Evolutionary conservation across 768 basidiomycete genomes (phyloP).

Genomic region (Boletus rubropictus): DNA sequence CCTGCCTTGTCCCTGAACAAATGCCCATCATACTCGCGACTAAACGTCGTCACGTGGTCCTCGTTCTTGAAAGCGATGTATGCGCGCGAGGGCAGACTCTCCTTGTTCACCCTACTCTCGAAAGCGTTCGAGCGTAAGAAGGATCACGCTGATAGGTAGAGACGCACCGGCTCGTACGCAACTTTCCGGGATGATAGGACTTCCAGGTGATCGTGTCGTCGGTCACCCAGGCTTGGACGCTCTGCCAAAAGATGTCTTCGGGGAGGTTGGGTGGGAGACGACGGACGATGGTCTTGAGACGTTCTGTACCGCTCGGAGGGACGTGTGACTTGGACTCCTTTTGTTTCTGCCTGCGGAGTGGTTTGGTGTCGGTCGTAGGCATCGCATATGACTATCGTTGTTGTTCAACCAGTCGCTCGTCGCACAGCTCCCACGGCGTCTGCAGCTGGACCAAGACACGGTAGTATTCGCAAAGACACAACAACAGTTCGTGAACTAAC

Average conservation of each 20-base stretch:
- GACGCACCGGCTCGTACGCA: conserved; percentile 55
- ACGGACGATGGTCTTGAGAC: conserved; percentile 83
- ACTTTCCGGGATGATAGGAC: conserved; percentile 59
- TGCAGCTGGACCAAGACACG: neutral
- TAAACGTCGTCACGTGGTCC: conserved; percentile 67
- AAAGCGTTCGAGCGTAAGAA: neutral
- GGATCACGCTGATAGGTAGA: neutral
- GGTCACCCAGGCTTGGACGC: conserved; percentile 77
- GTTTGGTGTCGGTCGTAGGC: conserved; percentile 19
- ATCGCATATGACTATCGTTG: neutral
- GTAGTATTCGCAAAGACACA: neutral
- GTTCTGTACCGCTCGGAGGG: conserved; percentile 38
- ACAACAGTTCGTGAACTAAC: conserved; percentile 3
- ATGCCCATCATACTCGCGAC: conserved; percentile 86
- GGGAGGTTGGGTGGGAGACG: conserved; percentile 89
- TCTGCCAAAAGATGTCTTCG: conserved; percentile 90
- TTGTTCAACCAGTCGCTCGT: neutral
- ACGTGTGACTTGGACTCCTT: conserved; percentile 32
- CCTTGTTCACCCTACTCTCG: conserved; percentile 62
- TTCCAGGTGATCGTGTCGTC: conserved; percentile 70
- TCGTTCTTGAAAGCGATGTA: conserved; percentile 86
- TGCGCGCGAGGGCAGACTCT: conserved; percentile 80
- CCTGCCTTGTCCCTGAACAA: conserved; percentile 88
- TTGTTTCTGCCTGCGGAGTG: conserved; percentile 22
- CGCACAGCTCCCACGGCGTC: conserved; percentile 8